These are phyloP conservation scores for Stachybotrys echinatus DNA, from an alignment of 2,329 filamentous ascomycete species.

Conservation along the genomic window DNA sequence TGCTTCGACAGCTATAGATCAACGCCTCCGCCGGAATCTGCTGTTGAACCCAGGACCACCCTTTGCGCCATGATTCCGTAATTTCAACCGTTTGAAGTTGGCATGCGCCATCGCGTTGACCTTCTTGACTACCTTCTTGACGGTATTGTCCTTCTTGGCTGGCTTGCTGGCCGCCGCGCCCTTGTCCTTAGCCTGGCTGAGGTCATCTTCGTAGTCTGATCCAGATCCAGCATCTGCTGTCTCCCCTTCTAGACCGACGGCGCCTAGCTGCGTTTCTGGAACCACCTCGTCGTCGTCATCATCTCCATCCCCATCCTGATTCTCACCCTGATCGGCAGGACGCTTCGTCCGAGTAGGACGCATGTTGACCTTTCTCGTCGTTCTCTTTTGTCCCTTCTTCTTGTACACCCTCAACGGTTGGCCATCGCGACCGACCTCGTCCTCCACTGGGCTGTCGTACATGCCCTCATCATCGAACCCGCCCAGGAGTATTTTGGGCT, in stretches of 20 bases:
- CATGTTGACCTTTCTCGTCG: conserved; percentile 65
- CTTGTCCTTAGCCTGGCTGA: conserved; percentile 9
- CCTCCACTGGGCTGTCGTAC: conserved; percentile 52
- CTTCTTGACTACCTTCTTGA: conserved; percentile 52
- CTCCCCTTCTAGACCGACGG: conserved; percentile 6
- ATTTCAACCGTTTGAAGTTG: conserved; percentile 62
- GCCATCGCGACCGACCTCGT: conserved; percentile 48
- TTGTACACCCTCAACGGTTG: conserved; percentile 63
- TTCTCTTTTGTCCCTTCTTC: conserved; percentile 80
- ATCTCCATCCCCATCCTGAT: conserved; percentile 19
- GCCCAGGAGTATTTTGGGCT: conserved; percentile 39
- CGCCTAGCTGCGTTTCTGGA: conserved; percentile 20
- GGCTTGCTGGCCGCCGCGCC: conserved; percentile 14
- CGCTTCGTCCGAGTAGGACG: conserved; percentile 46
- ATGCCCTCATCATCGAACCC: conserved; percentile 59
- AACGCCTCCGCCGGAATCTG: conserved; percentile 42
- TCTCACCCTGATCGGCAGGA: conserved; percentile 26
- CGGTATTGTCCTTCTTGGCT: conserved; percentile 32
- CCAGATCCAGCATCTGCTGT: conserved; percentile 9
- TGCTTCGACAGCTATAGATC: background rate
- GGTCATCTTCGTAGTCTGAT: conserved; percentile 11
- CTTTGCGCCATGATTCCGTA: conserved; percentile 57
- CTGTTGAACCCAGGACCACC: conserved; percentile 53
- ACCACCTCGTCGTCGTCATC: conserved; percentile 30
- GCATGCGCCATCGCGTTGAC: conserved; percentile 59